Evolutionary conservation across 768 basidiomycete genomes (phyloP), one percentile per base, ranked within the genome.

Genomic region (Lactifluus rugatus): DNA sequence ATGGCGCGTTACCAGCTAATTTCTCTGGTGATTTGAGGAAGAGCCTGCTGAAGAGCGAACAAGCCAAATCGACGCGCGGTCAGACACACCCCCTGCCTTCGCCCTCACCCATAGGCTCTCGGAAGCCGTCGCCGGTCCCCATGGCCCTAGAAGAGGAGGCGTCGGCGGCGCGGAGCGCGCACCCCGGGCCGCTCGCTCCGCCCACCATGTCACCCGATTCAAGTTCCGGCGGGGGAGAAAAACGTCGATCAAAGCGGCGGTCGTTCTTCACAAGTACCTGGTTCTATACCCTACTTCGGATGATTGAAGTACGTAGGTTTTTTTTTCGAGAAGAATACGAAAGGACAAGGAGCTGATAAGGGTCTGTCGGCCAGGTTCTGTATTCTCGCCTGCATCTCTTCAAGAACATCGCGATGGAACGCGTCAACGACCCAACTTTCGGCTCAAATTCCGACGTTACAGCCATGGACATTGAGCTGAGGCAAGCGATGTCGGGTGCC

Each of bases 231-330:
- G 21, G 11, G 25, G 26, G 41, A 2, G 69, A 69, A n/a, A 69
- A 70, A 52, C 67, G 70, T 19, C 59, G 62, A 0, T 69, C 71
- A 0, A 69, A 81, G 56, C 77, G 78, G 50, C 78, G 79, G 55
- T 74, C 83, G 36, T 93, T 97, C 72, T 97, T 91, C 72, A 83
- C 85, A 58, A 97, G 96, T 71, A 92, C 89, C 19, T 78, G 83
- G 23, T 91, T 91, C 67, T 99, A 97, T 74, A 81, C 82, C 10
- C 72, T 97, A 23, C 71, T 98, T 65, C 82, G 95, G 34, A 74
- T 94, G 49, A 70, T 97, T 42, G 88, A 97, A 83, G 95, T 93
- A 58, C 48, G 84, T 69, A 11, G 16, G 16, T 13, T 8, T 31
- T 31, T 31, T 9, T 34, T 2, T 28, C 19, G 26, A 31, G 11